Percentiles rank a stretch among this genome's conserved stretches.
Conservation (phyloP, 2,329 filamentous ascomycete species). For the Leptographium flavum region DNA sequence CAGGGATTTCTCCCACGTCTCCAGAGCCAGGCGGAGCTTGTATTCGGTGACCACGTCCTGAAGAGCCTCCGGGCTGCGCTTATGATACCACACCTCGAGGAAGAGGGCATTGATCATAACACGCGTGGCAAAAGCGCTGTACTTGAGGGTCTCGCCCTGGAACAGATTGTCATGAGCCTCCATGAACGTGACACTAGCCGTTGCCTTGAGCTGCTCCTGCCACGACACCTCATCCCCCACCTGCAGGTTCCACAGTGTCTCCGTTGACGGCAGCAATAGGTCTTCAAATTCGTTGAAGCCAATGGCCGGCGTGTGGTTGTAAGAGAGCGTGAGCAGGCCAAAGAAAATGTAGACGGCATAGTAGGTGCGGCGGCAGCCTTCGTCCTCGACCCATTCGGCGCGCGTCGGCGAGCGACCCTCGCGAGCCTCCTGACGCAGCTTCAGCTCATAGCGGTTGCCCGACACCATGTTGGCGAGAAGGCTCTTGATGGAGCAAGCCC, state of each 20-base stretch:
- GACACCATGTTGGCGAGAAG: constrained; percentile 97
- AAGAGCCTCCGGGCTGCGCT: constrained; percentile 91
- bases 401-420: constrained; percentile 62
- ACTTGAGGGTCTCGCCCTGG: constrained; percentile 77
- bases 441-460: constrained; percentile 90
- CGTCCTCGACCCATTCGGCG: constrained; percentile 90
- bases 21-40: constrained; percentile 85
- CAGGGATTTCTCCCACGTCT: constrained; percentile 97
- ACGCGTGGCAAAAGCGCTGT: constrained; percentile 92
- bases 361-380: constrained; percentile 91
- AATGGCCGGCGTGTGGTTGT: constrained; percentile 96
- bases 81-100: constrained; percentile 97
- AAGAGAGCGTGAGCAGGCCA: constrained; percentile 82
- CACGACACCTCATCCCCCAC: constrained; percentile 66
- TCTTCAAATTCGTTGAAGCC: constrained; percentile 97
- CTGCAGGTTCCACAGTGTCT: constrained; percentile 85
- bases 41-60: constrained; percentile 98
- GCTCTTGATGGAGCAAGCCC: constrained; percentile 98
- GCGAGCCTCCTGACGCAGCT: constrained; percentile 80
- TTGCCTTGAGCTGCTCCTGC: constrained; percentile 61
- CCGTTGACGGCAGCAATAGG: constrained; percentile 79
- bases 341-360: constrained; percentile 99
- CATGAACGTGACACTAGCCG: constrained; percentile 72
- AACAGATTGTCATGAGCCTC: constrained; percentile 92
- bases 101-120: constrained; percentile 99